Conservation (phyloP, 495 filamentous ascomycete species). For the Cairneyella variabilis region DNA sequence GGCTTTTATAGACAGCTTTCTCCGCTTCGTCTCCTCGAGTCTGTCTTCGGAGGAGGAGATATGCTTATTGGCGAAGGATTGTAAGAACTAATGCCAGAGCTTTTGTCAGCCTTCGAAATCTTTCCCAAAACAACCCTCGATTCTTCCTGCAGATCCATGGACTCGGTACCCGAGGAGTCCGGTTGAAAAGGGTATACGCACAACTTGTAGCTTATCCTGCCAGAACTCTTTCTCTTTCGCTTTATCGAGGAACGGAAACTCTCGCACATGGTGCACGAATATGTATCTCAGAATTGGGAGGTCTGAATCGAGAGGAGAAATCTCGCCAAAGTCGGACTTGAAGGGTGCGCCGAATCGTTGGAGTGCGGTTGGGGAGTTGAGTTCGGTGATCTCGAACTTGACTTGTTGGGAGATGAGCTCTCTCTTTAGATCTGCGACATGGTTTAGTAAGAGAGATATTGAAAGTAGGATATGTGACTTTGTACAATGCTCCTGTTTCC, state of each 20-base stretch:
- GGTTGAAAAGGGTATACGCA: constrained; percentile 46
- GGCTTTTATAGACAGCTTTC: constrained; percentile 87
- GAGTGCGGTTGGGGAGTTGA: constrained; percentile 90
- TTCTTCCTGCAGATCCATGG: not conserved
- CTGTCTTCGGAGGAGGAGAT: constrained; percentile 96
- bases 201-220: constrained; percentile 96
- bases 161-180: not conserved
- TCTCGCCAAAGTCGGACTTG: constrained; percentile 84
- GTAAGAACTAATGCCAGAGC: constrained; percentile 65
- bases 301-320: constrained; percentile 89
- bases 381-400: constrained; percentile 80
- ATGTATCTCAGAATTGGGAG: constrained; percentile 93
- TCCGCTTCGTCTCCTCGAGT: constrained; percentile 90
- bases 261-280: constrained; percentile 95
- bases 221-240: constrained; percentile 98
- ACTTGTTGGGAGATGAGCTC: constrained; percentile 91
- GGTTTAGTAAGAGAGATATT: too few relatives aligned
- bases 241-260: constrained; percentile 95
- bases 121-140: not conserved
- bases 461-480: constrained; percentile 27
- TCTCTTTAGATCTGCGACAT: constrained; percentile 91
- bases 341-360: constrained; percentile 96
- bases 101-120: not conserved
- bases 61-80: constrained; percentile 96
- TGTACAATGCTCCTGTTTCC: constrained; percentile 98